These are phyloP conservation scores for Zasmidium angulare DNA, from an alignment of 2,329 filamentous ascomycete genomes.

Conservation along the genomic window DNA sequence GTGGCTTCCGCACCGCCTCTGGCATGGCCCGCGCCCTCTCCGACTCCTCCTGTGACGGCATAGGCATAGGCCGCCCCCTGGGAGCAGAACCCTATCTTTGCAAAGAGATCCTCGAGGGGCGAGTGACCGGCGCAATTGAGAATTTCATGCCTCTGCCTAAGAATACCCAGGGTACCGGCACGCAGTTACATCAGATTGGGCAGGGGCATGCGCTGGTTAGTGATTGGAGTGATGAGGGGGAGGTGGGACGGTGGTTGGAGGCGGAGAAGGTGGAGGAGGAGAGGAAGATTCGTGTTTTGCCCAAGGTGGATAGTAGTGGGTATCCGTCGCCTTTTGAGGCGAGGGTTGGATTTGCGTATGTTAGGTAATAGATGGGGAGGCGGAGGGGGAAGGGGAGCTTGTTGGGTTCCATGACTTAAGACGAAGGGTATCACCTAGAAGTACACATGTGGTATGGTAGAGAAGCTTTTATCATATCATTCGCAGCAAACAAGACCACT, in stretches of 20 bases:
- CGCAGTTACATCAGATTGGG: slow-evolving; percentile 33
- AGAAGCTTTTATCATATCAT: too few relatives aligned
- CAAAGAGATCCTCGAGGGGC: slow-evolving; percentile 30
- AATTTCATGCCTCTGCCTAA: slow-evolving; percentile 31
- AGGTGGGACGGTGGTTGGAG: slow-evolving; percentile 32
- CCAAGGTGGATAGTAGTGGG: slow-evolving; percentile 30
- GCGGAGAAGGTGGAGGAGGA: slow-evolving; percentile 30
- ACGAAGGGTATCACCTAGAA: neutral
- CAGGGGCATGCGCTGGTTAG: slow-evolving; percentile 27
- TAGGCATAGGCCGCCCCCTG: slow-evolving; percentile 32
- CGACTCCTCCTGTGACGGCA: slow-evolving; percentile 27
- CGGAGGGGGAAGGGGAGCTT: too few relatives aligned
- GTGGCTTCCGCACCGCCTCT: slow-evolving; percentile 32
- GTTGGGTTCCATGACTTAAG: too few relatives aligned
- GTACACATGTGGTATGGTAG: neutral
- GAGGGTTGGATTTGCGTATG: slow-evolving; percentile 30
- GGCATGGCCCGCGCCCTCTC: slow-evolving; percentile 30
- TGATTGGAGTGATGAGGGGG: slow-evolving; percentile 33
- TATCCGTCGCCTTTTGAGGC: slow-evolving; percentile 27
- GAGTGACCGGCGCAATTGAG: slow-evolving; percentile 30
- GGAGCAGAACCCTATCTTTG: slow-evolving; percentile 32
- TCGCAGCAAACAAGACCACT: too few relatives aligned
- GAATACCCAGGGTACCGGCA: slow-evolving; percentile 33
- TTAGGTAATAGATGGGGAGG: slow-evolving; percentile 4
- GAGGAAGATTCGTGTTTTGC: slow-evolving; percentile 29